Base-by-base conservation (phyloP, 345 rosid species). In the Acer saccharum region DNA sequence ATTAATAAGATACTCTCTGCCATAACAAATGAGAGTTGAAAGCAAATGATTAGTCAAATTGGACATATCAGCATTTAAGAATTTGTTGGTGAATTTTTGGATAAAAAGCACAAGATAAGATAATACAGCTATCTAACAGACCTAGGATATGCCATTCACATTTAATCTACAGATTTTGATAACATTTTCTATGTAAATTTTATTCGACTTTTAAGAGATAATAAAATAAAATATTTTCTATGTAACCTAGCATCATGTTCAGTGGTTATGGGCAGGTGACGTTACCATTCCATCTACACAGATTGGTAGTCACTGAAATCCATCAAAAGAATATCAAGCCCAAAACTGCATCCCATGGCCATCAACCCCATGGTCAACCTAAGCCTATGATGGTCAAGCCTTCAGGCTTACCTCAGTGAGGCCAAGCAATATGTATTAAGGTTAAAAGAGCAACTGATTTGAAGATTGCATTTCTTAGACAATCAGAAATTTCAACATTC, bases 281-380 rank as follows among this genome's bases (percentile, higher is more conserved):
- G 6, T 7, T 10, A 29, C 32, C 41, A 20, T 71, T 68, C 55
- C 23, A 18, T 48, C 57, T 48, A 27, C 13, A 57, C 65, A 72
- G 65, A 71, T 71, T 54, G 58, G 55, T 50, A 1, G 5, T 10
- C n/a, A 72, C 66, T n/a, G n/a, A 72, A 10, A 57, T 72, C 50
- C 13, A 35, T 58, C 23, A 54, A 10, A 55, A 55, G 52, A 32
- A 57, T 60, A 35, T 0, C 2, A 12, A n/a, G 52, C 65, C 48
- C 32, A 72, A 72, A 72, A 13, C 20, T 35, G n/a, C 75, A 57
- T 20, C 66, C 29, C 11, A n/a, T 13, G 46, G 10, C 32, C 41
- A 72, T 62, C 41, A 73, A 41, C 10, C 14, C 68, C 58, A 44
- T 44, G 14, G 68, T 10, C 76, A 60, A 32, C 58, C 39, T 46